Percentiles rank a stretch among this genome's conserved stretches.
phyloP scores from a whole-genome alignment of 495 filamentous ascomycete genomes.

The Massariosphaeria phaeospora region DNA sequence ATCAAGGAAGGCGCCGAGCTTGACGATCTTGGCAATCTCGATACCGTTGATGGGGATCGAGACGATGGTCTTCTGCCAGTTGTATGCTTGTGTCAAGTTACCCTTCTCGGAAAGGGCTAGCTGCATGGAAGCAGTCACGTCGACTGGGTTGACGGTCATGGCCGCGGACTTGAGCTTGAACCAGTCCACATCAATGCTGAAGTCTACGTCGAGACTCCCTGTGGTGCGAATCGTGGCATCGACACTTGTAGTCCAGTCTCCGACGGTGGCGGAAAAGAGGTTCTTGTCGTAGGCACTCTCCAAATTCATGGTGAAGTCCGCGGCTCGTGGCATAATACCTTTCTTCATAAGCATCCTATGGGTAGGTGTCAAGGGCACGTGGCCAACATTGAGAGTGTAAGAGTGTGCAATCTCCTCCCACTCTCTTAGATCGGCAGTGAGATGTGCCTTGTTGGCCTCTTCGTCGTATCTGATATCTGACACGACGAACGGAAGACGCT shows the following conservation, averaged over 20 bases:
- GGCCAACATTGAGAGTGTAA: slow-evolving; percentile 16
- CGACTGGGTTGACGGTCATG: slow-evolving; percentile 13
- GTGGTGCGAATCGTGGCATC: slow-evolving; percentile 13
- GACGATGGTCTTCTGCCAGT: slow-evolving; percentile 20
- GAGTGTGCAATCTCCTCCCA: slow-evolving; percentile 27
- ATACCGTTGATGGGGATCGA: slow-evolving; percentile 24
- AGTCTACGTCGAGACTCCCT: slow-evolving; percentile 18
- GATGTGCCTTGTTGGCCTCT: slow-evolving; percentile 3
- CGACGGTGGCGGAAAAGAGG: slow-evolving; percentile 6
- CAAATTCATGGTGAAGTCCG: slow-evolving; percentile 24
- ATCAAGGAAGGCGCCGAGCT: slow-evolving; percentile 25
- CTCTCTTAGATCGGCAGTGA: slow-evolving; percentile 7
- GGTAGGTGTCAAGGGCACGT: slow-evolving; percentile 11
- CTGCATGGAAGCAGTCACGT: slow-evolving; percentile 20
- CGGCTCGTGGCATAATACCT: slow-evolving; percentile 1
- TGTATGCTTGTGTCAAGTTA: slow-evolving; percentile 3
- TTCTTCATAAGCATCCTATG: slow-evolving; percentile 8
- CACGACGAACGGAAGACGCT: slow-evolving; percentile 21
- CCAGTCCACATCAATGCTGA: slow-evolving; percentile 14
- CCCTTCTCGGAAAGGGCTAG: slow-evolving; percentile 9
- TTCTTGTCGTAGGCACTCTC: slow-evolving; percentile 11
- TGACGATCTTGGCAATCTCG: slow-evolving; percentile 13
- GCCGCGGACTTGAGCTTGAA: slow-evolving; percentile 3
- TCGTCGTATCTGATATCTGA: slow-evolving; percentile 18
- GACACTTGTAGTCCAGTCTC: slow-evolving; percentile 5